These are phyloP conservation scores for Phytopythium oedochilum DNA, from an alignment of 352 stramenopile species.

Conservation along the genomic window DNA sequence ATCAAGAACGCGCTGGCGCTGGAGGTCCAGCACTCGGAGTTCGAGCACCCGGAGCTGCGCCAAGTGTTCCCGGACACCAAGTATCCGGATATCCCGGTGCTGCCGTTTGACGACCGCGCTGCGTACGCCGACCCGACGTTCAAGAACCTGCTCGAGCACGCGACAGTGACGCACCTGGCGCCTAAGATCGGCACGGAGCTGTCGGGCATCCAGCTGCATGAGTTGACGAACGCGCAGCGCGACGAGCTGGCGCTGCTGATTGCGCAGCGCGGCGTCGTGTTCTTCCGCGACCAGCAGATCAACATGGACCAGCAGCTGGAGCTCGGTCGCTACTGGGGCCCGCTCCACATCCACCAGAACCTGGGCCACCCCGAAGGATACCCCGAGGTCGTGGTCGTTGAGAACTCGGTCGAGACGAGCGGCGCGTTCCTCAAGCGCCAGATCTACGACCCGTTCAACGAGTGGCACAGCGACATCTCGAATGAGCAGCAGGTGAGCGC, in stretches of 20 bases:
- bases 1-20: slow-evolving; percentile 22
- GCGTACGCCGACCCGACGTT: slow-evolving; percentile 28
- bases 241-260: slow-evolving; percentile 13
- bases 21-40: slow-evolving; percentile 12
- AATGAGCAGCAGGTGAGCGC: slow-evolving; percentile 18
- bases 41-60: slow-evolving; percentile 18
- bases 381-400: slow-evolving; percentile 15
- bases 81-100: slow-evolving; percentile 23
- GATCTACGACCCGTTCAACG: slow-evolving; percentile 4
- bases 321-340: slow-evolving; percentile 20
- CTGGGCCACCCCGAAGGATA: slow-evolving; percentile 16
- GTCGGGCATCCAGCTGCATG: slow-evolving; percentile 22
- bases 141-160: slow-evolving; percentile 21
- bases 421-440: slow-evolving; percentile 1
- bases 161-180: slow-evolving; percentile 12
- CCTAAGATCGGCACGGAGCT: slow-evolving; percentile 23
- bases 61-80: slow-evolving; percentile 23
- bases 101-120: slow-evolving; percentile 21
- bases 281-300: slow-evolving; percentile 15
- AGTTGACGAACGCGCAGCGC: slow-evolving; percentile 20
- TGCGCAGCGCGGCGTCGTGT: slow-evolving; percentile 14
- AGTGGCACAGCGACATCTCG: slow-evolving; percentile 26
- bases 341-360: slow-evolving; percentile 26
- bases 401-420: slow-evolving; percentile 13
- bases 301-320: slow-evolving; percentile 17